Evolutionary conservation across 352 stramenopile genomes (phyloP), one percentile per base, ranked within the genome.

Genomic region (Peronosclerospora sorghi): DNA sequence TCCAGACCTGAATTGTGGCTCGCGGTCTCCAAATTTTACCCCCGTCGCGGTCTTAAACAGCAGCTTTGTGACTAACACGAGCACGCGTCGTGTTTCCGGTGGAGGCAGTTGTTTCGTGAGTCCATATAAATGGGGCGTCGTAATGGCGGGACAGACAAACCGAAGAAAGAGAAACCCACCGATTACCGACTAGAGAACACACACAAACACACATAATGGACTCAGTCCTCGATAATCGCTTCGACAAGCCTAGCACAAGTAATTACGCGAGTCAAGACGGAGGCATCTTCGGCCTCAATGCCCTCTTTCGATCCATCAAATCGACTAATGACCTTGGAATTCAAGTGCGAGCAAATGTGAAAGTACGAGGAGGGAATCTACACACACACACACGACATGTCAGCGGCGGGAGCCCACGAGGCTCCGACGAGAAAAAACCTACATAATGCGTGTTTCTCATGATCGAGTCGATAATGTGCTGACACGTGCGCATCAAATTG

Each of bases 11-110:
- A 92, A 69, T 49, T 92, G 72, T 1, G 82, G 65, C 45, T 94
- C 82, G 19, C 78, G 62, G 10, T 92, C 79, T 38, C 76, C 79
- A 51, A 94, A 94, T 34, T 84, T 68, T 28, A 94, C 80, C 9
- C 70, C 83, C 5, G 77, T 94, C 20, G 82, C 80, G 4, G 78
- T 89, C 54, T 94, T 94, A 50, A 92, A 92, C 8, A 94, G 45
- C n/a, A 94, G 38, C 35, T 94, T 94, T 0, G 79, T 92, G 29
- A 94, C 62, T 0, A 92, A 62, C 17, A 94, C 80, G n/a, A 94
- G 68, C 19, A 90, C 68, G 29, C 77, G 73, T n/a, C 82, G 66
- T 0, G 74, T 87, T 41, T 86, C 73, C 0, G 76, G 59, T 10
- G 54, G 58, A 4, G 82, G 75, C 15, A 84, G 59, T 44, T 86